A percentile compares a stretch with the other conserved stretches of the same genome.
Conservation (phyloP, 345 rosid species). For the Mercurialis annua region DNA sequence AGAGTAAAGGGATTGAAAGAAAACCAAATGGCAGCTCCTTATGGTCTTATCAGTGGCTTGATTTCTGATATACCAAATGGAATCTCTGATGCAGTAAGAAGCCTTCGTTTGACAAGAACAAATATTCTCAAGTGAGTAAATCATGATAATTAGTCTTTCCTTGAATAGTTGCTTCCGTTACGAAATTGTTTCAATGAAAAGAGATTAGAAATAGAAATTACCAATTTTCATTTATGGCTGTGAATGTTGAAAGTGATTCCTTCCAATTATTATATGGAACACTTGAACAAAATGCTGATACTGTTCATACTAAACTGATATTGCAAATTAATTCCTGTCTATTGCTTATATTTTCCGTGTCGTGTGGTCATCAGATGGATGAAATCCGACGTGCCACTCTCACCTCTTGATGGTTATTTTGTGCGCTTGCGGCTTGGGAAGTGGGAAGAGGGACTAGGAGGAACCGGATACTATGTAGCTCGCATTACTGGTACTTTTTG, state of each 20-base stretch:
- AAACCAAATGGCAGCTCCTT: constrained; percentile 14
- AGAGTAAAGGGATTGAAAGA: constrained; percentile 28
- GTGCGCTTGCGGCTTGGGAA: constrained; percentile 79
- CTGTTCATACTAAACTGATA: neutral
- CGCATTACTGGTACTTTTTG: constrained; percentile 78
- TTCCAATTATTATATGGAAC: neutral
- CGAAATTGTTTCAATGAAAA: neutral
- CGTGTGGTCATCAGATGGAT: constrained; percentile 49
- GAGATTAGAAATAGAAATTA: neutral
- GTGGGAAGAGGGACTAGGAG: constrained; percentile 67
- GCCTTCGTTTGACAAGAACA: constrained; percentile 66
- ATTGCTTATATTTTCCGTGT: neutral
- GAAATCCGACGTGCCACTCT: constrained; percentile 40
- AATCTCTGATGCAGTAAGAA: constrained; percentile 52
- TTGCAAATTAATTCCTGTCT: neutral
- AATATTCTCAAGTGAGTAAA: constrained; percentile 66
- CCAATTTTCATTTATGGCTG: neutral
- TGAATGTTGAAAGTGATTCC: neutral
- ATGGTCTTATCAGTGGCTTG: constrained; percentile 19
- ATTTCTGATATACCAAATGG: constrained; percentile 40
- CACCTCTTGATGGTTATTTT: constrained; percentile 66
- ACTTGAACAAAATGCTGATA: neutral
- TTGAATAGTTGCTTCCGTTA: neutral
- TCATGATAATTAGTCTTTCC: neutral
- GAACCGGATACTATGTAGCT: constrained; percentile 74